Evolutionary conservation across 345 rosid species (phyloP).

Genomic region (Gossypium australe): DNA sequence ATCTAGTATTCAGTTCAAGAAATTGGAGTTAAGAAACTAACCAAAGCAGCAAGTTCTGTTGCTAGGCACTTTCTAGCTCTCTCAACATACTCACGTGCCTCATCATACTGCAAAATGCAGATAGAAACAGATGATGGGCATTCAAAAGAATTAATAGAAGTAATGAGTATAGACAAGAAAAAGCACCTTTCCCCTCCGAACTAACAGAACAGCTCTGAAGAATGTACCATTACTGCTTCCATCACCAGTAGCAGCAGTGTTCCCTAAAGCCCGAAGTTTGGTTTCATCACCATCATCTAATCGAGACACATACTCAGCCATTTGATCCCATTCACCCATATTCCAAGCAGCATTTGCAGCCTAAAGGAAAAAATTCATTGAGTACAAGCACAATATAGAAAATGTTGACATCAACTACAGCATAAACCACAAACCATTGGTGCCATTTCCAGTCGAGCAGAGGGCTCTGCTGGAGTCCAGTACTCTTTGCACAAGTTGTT

Average conservation of each 20-base stretch:
- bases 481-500: slow-evolving; percentile 91
- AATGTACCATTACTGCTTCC: slow-evolving; percentile 96
- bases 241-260: slow-evolving; percentile 82
- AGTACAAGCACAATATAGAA: slow-evolving; percentile 10
- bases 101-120: slow-evolving; percentile 58
- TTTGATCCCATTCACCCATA: slow-evolving; percentile 99
- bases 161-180: not conserved
- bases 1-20: not conserved
- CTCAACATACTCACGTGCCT: slow-evolving; percentile 91
- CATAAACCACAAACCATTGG: slow-evolving; percentile 68
- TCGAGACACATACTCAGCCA: slow-evolving; percentile 94
- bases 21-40: slow-evolving; percentile 29
- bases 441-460: slow-evolving; percentile 98
- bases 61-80: slow-evolving; percentile 95
- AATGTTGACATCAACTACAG: slow-evolving; percentile 12
- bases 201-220: slow-evolving; percentile 89
- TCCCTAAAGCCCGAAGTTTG: slow-evolving; percentile 73
- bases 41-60: slow-evolving; percentile 99
- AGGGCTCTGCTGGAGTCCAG: slow-evolving; percentile 97
- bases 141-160: not conserved
- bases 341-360: slow-evolving; percentile 99
- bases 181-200: slow-evolving; percentile 70
- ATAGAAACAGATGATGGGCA: slow-evolving; percentile 2
- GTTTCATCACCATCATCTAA: slow-evolving; percentile 96
- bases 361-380: slow-evolving; percentile 29